Evolutionary conservation across 1,284 basidiomycete species (phyloP), one percentile per base, ranked within the genome.

Genomic region (Tilletia indica): DNA sequence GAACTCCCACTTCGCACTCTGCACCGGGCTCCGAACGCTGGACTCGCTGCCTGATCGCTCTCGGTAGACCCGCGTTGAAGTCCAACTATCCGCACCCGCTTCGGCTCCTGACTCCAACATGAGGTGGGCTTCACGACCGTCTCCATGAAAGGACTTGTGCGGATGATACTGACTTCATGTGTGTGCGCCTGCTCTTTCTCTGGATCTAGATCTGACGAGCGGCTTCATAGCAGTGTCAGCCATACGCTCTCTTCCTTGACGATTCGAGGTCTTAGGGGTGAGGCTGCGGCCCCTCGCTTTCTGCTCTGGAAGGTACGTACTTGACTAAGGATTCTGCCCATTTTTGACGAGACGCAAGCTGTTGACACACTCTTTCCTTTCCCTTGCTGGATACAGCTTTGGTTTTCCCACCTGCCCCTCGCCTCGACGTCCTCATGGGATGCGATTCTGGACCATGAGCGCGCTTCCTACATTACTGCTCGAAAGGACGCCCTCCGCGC

Each of bases 401-500:
- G 61, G 61, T 21, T 16, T 34, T 64, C 61, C n/a, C 61, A 64
- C 36, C 61, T 64, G 61, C 61, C 61, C 34, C 61, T 64, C 9
- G 61, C 61, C 34, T 64, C 61, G 61, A 39, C 61, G 9, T 64
- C 61, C 36, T 64, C 61, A 1, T 64, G 61, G 61, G 34, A 64
- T 38, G 61, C n/a, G 12, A 64, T 64, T 21, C 36, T 64, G 12
- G 61, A 64, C 8, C 8, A 64, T 38, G 61, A 64, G 36, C 61
- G 61, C 3, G 31, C 61, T 36, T 38, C 61, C 4, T 70, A 70
- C 39, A 25, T n/a, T 31, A 25, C 25, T 11, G 38, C 16, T 19
- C 36, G 68, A n/a, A 31, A 45, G 42, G 47, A 70, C 31, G 63
- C 49, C 63, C 66, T 70, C 14, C 49, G 63, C 14, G 70, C 70